Conservation (phyloP, 306 rosid genomes). For the Vicia faba region DNA sequence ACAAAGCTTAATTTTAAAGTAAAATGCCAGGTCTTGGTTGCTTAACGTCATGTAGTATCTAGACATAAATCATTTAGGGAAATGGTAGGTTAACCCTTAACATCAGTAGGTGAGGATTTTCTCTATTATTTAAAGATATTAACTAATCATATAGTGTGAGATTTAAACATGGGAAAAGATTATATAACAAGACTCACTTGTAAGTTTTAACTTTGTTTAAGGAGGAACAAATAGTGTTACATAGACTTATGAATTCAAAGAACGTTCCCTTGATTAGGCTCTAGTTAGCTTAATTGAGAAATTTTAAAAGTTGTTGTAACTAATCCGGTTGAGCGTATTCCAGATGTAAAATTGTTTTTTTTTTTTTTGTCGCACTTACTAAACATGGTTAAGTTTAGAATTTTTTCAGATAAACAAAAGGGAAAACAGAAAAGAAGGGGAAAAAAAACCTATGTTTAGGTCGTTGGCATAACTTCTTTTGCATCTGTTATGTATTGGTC, state of each 20-base stretch:
- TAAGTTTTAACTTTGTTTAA: neutral
- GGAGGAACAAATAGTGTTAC: too few relatives aligned
- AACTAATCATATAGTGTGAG: constrained; percentile 8
- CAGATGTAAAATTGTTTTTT: neutral
- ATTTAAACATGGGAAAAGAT: constrained; percentile 19
- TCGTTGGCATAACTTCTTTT: neutral
- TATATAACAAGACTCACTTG: neutral
- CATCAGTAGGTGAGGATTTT: constrained; percentile 64
- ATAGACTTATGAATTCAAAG: too few relatives aligned
- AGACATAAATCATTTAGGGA: constrained; percentile 47
- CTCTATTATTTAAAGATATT: constrained; percentile 35
- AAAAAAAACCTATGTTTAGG: neutral
- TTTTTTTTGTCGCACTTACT: constrained; percentile 23
- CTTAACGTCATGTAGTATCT: constrained; percentile 49
- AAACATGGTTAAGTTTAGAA: constrained; percentile 24
- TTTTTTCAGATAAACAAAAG: neutral
- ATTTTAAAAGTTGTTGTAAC: neutral
- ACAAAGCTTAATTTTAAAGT: constrained; percentile 62
- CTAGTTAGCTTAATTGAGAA: too few relatives aligned
- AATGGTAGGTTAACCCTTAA: constrained; percentile 58
- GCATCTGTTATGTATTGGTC: neutral
- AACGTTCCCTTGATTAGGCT: too few relatives aligned
- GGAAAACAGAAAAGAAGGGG: neutral
- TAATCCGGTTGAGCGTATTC: neutral
- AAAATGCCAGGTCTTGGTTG: constrained; percentile 46